phyloP scores from a whole-genome alignment of 306 rosid species.

The Ziziphus jujuba region DNA sequence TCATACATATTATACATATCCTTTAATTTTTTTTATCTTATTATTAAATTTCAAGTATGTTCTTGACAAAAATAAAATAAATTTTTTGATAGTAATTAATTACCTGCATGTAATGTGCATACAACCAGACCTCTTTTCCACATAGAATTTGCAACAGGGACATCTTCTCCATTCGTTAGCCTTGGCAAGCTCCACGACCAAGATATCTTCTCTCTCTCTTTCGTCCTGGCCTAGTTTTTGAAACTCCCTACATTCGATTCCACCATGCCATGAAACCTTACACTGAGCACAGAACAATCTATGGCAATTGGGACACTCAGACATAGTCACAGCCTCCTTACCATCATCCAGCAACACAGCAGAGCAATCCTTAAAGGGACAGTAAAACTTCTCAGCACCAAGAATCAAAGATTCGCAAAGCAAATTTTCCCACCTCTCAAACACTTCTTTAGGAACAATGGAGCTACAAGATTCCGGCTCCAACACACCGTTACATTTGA shows the following conservation, averaged over 20 bases:
- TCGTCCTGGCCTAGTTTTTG: constrained; percentile 2
- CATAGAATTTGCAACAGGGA: constrained; percentile 37
- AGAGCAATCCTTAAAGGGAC: constrained; percentile 49
- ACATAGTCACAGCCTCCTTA: not conserved
- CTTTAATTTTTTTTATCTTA: not conserved
- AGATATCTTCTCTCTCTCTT: too few relatives aligned
- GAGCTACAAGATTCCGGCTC: constrained; percentile 44
- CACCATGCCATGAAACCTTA: constrained; percentile 48
- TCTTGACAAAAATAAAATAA: too few relatives aligned
- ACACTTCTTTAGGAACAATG: constrained; percentile 42
- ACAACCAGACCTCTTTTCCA: constrained; percentile 48
- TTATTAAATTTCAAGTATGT: not conserved
- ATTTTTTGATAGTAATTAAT: not conserved
- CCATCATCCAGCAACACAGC: constrained; percentile 40
- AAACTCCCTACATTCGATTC: constrained; percentile 42
- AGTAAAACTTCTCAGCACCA: constrained; percentile 36
- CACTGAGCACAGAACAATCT: constrained; percentile 44
- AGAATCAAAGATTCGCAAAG: constrained; percentile 46
- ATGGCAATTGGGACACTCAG: constrained; percentile 42
- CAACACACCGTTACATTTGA: constrained; percentile 39
- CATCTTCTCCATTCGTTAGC: constrained; percentile 50
- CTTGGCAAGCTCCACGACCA: constrained; percentile 17
- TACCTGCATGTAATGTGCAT: constrained; percentile 42
- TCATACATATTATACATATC: not conserved
- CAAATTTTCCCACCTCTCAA: constrained; percentile 58